A percentile compares a stretch with the other conserved stretches of the same genome.
Conservation (phyloP, 139 green algal species). For the Axilococcus clingmanii region DNA sequence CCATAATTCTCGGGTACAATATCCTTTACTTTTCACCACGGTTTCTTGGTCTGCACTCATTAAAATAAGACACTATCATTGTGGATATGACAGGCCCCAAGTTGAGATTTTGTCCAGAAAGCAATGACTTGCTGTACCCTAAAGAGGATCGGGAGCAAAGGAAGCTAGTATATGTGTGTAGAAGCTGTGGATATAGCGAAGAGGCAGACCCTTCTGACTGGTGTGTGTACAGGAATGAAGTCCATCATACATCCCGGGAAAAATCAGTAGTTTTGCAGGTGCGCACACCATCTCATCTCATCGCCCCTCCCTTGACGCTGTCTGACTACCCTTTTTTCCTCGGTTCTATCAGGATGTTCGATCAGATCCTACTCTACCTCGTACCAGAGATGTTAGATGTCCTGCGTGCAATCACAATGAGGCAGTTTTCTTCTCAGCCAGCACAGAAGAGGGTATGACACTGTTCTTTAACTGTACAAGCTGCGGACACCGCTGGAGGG, state of each 20-base stretch:
- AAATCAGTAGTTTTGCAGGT: constrained; percentile 62
- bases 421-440: constrained; percentile 74
- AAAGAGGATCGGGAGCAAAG: constrained; percentile 61
- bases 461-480: constrained; percentile 67
- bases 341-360: constrained; percentile 59
- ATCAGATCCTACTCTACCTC: constrained; percentile 75
- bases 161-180: constrained; percentile 71
- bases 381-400: constrained; percentile 73
- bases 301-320: neutral
- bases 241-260: constrained; percentile 66
- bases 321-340: neutral
- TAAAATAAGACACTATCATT: too few species aligned
- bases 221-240: constrained; percentile 69
- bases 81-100: constrained; percentile 22
- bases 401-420: constrained; percentile 72
- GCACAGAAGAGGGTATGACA: constrained; percentile 76
- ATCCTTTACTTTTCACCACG: too few species aligned
- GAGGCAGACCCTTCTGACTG: constrained; percentile 43
- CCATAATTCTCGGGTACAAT: too few species aligned
- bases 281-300: neutral
- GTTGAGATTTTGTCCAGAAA: constrained; percentile 79
- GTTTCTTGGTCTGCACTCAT: too few species aligned
- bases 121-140: constrained; percentile 78
- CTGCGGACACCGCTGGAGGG: constrained; percentile 67
- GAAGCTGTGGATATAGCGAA: constrained; percentile 70